Percentiles rank a stretch among this genome's conserved stretches.
Evolutionary conservation across 495 filamentous ascomycete species (phyloP).

Genomic region (Hypoxylon lenormandii): DNA sequence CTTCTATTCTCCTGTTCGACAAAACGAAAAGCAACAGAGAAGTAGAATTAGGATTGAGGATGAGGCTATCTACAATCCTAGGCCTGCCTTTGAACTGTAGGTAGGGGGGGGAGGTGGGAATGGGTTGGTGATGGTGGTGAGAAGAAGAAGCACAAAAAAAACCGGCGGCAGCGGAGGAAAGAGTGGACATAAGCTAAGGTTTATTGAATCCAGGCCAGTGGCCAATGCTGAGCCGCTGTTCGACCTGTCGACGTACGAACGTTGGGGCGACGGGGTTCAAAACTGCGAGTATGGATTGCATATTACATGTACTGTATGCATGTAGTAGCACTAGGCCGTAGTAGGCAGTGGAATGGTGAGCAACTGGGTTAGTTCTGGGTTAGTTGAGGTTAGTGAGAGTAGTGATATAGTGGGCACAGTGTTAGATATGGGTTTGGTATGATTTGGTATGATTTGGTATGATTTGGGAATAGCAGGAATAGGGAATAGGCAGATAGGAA

Average conservation of each 20-base stretch:
- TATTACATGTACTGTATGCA: neutral
- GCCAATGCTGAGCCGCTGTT: slow-evolving; percentile 13
- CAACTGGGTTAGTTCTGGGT: slow-evolving; percentile 8
- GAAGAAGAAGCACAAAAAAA: slow-evolving; percentile 27
- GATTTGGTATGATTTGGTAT: no score
- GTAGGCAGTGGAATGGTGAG: slow-evolving; percentile 1
- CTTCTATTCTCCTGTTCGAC: slow-evolving; percentile 40
- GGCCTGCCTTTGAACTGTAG: slow-evolving; percentile 48
- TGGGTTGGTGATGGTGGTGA: slow-evolving; percentile 5
- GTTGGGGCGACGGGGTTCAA: slow-evolving; percentile 32
- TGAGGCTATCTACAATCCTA: slow-evolving; percentile 47
- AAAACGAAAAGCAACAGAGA: slow-evolving; percentile 38
- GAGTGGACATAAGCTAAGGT: slow-evolving; percentile 25
- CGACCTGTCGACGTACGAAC: neutral
- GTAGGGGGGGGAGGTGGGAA: slow-evolving; percentile 20
- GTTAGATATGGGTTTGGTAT: no score
- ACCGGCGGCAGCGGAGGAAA: slow-evolving; percentile 20
- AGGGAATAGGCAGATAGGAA: no score
- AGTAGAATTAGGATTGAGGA: slow-evolving; percentile 37
- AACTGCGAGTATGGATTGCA: slow-evolving; percentile 3
- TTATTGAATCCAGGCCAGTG: slow-evolving; percentile 32
- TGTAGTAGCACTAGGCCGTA: neutral
- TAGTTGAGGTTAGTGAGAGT: no score
- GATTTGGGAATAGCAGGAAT: no score
- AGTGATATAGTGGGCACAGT: slow-evolving; percentile 3